Evolutionary conservation across 169 alveolate genomes (phyloP).

Genomic region (Besnoitia besnoiti): DNA sequence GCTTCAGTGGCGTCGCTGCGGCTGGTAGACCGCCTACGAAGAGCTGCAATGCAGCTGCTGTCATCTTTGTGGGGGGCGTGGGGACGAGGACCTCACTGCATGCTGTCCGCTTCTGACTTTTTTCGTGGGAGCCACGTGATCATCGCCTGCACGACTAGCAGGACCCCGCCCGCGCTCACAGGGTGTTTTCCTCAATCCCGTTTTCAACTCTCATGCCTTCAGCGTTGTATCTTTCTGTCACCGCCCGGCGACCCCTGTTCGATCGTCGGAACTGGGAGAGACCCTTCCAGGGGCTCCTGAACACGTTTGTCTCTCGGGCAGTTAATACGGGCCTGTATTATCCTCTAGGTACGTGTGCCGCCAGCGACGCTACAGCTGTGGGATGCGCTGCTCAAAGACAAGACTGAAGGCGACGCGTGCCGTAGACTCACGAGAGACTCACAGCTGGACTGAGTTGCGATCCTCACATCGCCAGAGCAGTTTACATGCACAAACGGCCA

Average conservation of each 20-base stretch:
- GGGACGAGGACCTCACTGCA: no score
- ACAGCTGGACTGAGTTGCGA: no score
- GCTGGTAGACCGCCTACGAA: no score
- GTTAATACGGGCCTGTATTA: constrained; percentile 54
- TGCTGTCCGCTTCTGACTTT: not conserved
- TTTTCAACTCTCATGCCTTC: not conserved
- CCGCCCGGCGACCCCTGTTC: constrained; percentile 17
- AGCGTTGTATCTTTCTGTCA: constrained; percentile 61
- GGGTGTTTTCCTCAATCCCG: not conserved
- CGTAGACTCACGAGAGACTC: no score
- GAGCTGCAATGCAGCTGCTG: no score
- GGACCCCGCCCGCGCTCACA: not conserved
- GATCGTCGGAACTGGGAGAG: constrained; percentile 41
- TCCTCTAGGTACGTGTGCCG: constrained; percentile 62
- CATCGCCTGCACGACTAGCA: not conserved
- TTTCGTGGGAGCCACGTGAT: not conserved
- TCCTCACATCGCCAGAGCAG: no score
- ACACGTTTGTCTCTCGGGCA: constrained; percentile 45
- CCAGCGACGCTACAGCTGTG: not conserved
- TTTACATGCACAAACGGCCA: no score
- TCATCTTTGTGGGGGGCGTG: no score
- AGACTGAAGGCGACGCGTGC: no score
- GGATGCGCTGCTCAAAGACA: not conserved
- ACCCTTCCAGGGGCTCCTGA: constrained; percentile 43
- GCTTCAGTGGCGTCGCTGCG: no score